Percentiles rank a stretch among this genome's conserved stretches.
Evolutionary conservation across 345 rosid species (phyloP).

Genomic region (Boechera divaricarpa): DNA sequence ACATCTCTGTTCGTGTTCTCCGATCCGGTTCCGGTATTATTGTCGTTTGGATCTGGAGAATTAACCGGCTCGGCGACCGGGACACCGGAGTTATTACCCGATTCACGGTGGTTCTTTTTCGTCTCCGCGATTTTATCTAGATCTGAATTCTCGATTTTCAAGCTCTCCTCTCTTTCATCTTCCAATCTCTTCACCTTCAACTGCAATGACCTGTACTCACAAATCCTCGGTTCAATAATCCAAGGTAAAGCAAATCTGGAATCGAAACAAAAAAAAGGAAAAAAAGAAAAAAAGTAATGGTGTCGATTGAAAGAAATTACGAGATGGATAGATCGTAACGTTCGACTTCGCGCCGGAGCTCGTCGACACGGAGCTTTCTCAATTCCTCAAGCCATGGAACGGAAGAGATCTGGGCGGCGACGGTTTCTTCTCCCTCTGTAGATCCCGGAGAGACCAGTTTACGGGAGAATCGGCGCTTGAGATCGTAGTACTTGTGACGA

Average conservation of each 20-base stretch:
- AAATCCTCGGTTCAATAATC: not conserved
- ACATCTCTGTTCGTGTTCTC: constrained; percentile 33
- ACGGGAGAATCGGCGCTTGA: constrained; percentile 52
- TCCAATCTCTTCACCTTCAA: constrained; percentile 70
- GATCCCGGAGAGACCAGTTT: constrained; percentile 17
- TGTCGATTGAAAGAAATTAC: constrained; percentile 39
- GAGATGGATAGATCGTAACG: constrained; percentile 62
- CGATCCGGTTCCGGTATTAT: constrained; percentile 34
- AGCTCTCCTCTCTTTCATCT: constrained; percentile 59
- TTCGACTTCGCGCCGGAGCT: constrained; percentile 68
- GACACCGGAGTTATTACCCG: constrained; percentile 14
- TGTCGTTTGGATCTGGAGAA: constrained; percentile 51
- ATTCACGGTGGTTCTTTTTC: constrained; percentile 20
- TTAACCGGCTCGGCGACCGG: constrained; percentile 40
- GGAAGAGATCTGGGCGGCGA: constrained; percentile 22
- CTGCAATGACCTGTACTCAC: constrained; percentile 53
- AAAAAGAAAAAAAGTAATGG: not conserved
- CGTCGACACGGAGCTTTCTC: constrained; percentile 66
- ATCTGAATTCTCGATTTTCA: constrained; percentile 56
- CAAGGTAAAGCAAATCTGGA: constrained; percentile 10
- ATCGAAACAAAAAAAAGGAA: not conserved
- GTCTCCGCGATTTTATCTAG: constrained; percentile 42
- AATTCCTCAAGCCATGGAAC: constrained; percentile 61
- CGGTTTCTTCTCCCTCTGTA: constrained; percentile 15
- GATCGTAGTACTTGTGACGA: constrained; percentile 56